These are phyloP conservation scores for Trametes villosa DNA, from an alignment of 768 basidiomycete species.

Conservation along the genomic window DNA sequence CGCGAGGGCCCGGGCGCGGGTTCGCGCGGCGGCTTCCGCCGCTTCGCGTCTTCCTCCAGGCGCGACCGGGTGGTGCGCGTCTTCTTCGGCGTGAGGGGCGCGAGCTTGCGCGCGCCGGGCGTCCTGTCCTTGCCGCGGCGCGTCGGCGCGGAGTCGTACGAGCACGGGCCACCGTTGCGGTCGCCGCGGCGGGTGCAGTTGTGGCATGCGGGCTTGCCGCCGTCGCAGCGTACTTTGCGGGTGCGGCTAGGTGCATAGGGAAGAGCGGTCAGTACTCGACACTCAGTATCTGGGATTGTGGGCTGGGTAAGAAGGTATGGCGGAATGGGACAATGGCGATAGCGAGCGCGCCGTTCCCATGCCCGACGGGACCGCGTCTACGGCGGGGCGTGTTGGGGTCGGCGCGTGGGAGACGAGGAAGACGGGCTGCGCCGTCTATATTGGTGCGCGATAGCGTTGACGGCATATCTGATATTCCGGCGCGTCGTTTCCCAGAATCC, in stretches of 20 bases:
- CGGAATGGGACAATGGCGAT: too few species aligned
- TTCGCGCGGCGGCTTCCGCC: too few species aligned
- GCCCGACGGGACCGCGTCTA: too few species aligned
- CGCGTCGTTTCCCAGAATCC: too few species aligned
- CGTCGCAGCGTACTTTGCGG: slow-evolving; percentile 9
- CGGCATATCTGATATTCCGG: too few species aligned
- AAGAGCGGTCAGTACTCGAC: too few species aligned
- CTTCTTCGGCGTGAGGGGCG: slow-evolving; percentile 1
- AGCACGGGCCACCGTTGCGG: neutral
- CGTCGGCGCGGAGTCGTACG: neutral
- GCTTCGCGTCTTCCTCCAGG: neutral
- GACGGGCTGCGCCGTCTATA: too few species aligned
- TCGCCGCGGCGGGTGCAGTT: slow-evolving; percentile 8
- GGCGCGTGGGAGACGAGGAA: too few species aligned
- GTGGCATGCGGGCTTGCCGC: slow-evolving; percentile 5
- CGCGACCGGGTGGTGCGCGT: slow-evolving; percentile 2
- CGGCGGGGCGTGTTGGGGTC: too few species aligned
- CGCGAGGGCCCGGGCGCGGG: neutral
- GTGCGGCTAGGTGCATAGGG: neutral
- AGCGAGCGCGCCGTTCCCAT: too few species aligned
- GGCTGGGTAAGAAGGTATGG: neutral
- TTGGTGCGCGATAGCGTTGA: too few species aligned
- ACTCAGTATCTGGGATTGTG: too few species aligned
- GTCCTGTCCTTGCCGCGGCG: slow-evolving; percentile 5
- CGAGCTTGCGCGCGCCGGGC: neutral